Percentiles rank a stretch among this genome's conserved stretches.
Conservation (phyloP, 2,329 filamentous ascomycete genomes). For the Coleophoma eucalyptorum region DNA sequence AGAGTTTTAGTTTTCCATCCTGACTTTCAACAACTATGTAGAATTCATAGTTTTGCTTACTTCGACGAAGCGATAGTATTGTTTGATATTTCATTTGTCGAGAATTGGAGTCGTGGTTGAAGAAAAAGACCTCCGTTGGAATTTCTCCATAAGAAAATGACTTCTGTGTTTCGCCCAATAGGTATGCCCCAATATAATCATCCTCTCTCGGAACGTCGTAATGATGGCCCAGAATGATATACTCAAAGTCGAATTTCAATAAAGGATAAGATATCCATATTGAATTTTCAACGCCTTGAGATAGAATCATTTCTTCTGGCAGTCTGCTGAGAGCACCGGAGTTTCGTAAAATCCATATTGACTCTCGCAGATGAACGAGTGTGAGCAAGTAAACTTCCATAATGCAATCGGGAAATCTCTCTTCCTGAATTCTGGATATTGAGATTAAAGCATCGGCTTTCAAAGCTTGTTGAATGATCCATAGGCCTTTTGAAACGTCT, state of each 20-base stretch:
- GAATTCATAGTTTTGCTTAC: conserved; percentile 63
- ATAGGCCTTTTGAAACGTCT: conserved; percentile 78
- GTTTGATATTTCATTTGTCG: conserved; percentile 69
- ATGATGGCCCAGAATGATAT: conserved; percentile 63
- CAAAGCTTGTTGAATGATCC: conserved; percentile 55
- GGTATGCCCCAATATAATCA: conserved; percentile 54
- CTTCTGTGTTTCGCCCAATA: conserved; percentile 65
- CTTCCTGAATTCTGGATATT: too few species aligned
- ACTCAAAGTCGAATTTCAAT: conserved; percentile 67
- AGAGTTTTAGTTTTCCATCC: conserved; percentile 68
- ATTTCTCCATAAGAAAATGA: conserved; percentile 77
- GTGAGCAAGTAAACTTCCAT: too few species aligned
- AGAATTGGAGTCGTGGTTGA: conserved; percentile 64
- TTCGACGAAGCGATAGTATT: conserved; percentile 68
- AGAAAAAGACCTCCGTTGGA: conserved; percentile 67
- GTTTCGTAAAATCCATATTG: conserved; percentile 74
- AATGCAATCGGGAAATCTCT: too few species aligned
- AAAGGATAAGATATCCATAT: conserved; percentile 80
- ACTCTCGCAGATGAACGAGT: conserved; percentile 54
- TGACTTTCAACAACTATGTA: conserved; percentile 75
- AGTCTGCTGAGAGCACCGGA: conserved; percentile 66
- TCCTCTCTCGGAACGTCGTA: conserved; percentile 41
- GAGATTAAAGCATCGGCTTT: too few species aligned
- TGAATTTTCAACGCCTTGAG: conserved; percentile 70
- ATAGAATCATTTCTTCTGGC: conserved; percentile 59